phyloP scores from a whole-genome alignment of 2,329 filamentous ascomycete species.

The Ophiostoma sp. region DNA sequence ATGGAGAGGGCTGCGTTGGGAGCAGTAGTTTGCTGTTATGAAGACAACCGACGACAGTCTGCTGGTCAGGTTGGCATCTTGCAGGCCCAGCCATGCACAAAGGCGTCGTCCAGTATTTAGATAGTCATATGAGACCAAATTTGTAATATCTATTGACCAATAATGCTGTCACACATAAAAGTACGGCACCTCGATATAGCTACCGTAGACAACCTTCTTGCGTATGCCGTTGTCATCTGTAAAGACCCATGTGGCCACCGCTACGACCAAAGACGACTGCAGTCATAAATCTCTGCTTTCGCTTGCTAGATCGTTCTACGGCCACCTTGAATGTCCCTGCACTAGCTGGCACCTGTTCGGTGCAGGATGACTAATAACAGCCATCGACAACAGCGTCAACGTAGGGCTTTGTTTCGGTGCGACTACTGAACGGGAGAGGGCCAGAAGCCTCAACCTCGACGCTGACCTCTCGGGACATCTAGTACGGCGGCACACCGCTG shows the following conservation, averaged over 20 bases:
- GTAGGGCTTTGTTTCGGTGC: background rate
- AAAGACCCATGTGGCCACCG: background rate
- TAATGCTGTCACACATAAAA: background rate
- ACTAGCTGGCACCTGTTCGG: background rate
- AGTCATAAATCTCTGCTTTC: background rate
- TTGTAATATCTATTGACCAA: no score
- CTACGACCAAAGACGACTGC: background rate
- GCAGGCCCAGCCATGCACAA: no score
- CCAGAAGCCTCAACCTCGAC: background rate
- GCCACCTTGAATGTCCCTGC: background rate
- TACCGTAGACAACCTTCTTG: background rate
- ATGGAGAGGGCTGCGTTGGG: no score
- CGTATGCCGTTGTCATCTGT: background rate
- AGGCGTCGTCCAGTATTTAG: no score
- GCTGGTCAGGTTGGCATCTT: no score
- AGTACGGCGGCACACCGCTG: slow-evolving; percentile 56
- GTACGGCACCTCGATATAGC: background rate
- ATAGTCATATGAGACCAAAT: background rate
- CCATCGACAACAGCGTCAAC: background rate
- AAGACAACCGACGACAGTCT: no score
- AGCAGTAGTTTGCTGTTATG: no score
- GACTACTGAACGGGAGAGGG: background rate
- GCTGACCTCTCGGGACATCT: slow-evolving; percentile 43
- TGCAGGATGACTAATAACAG: background rate
- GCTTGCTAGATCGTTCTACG: background rate